Evolutionary conservation across 306 rosid species (phyloP), one percentile per base, ranked within the genome.

Genomic region (Sindora glabra): DNA sequence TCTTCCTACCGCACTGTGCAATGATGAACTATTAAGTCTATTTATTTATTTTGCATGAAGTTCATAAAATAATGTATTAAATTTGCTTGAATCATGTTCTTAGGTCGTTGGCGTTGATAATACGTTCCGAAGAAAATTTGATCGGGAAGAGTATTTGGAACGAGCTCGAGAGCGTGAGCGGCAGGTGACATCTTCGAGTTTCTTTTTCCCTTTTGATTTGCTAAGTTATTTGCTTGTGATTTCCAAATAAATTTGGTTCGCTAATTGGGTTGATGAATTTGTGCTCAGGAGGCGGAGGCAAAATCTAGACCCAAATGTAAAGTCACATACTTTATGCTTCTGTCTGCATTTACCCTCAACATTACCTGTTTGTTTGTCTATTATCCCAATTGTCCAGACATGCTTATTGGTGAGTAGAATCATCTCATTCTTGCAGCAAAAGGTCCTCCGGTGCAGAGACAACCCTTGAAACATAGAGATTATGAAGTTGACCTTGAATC

Each of bases 401-500:
- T 41, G 48, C 8, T 49, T 6, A 2, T n/a, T 29, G 41, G 46
- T 59, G 48, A 65, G 60, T 65, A 16, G 34, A 23, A 53, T 36
- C 2, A 8, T 66, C 7, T n/a, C 60, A 34, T 58, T 51, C 7
- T 5, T 76, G 64, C 78, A 94, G 90, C 76, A 0, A 89, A 86
- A 76, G 97, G 94, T 39, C 97, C 97, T 65, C 83, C 65, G 0
- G 94, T 82, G 55, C 97, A 86, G 68, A 82, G 97, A 81, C 84
- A 94, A 70, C 97, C 99, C 48, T 74, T 94, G 80, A 94, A 94
- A 70, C 97, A 89, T 55, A 80, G 99, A 72, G 99, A 94, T 81
- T 94, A 79, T 64, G 97, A 86, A 76, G 99, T 94, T 7, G 90
- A 94, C 86, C 99, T 94, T 5, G 84, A 89, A 56, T 94, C 99